Conservation (phyloP, 352 stramenopile genomes). For the Globisporangium parvum region DNA sequence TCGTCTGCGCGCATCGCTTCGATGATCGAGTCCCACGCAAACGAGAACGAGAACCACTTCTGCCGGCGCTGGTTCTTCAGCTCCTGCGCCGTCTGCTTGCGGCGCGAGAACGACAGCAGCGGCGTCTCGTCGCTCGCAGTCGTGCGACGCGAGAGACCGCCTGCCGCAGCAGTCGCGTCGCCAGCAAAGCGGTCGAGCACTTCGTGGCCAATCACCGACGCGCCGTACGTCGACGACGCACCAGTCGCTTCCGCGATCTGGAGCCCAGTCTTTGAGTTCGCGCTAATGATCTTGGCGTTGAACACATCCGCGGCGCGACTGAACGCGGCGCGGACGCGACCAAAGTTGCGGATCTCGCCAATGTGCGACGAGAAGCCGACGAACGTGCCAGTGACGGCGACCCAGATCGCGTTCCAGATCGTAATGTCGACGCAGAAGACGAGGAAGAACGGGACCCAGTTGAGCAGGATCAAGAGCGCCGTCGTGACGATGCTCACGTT, state of each 20-base stretch:
- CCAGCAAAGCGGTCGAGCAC: conserved; percentile 50
- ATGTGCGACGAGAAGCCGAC: conserved; percentile 96
- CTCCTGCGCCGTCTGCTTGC: conserved; percentile 75
- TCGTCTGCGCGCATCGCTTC: conserved; percentile 92
- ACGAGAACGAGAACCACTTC: conserved; percentile 98
- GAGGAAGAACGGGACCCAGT: conserved; percentile 97
- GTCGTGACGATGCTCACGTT: conserved; percentile 81
- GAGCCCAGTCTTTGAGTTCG: conserved; percentile 67
- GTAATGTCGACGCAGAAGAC: conserved; percentile 98
- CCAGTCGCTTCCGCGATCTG: conserved; percentile 32
- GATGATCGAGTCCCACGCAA: conserved; percentile 97
- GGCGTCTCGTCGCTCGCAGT: conserved; percentile 54
- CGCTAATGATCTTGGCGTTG: conserved; percentile 78
- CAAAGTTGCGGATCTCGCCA: conserved; percentile 94
- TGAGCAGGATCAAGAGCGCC: conserved; percentile 88
- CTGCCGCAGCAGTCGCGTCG: conserved; percentile 19
- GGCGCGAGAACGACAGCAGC: conserved; percentile 78
- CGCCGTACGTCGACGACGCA: conserved; percentile 37
- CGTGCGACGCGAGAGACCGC: conserved; percentile 1
- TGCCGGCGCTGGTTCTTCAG: conserved; percentile 91
- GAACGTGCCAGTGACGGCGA: conserved; percentile 95
- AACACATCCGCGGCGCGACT: conserved; percentile 83
- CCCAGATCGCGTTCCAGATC: conserved; percentile 98
- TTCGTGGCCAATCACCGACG: conserved; percentile 38
- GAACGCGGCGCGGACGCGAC: conserved; percentile 81